Base-by-base conservation (phyloP, 2,329 filamentous ascomycete genomes). In the Ophiostoma perfectum region DNA sequence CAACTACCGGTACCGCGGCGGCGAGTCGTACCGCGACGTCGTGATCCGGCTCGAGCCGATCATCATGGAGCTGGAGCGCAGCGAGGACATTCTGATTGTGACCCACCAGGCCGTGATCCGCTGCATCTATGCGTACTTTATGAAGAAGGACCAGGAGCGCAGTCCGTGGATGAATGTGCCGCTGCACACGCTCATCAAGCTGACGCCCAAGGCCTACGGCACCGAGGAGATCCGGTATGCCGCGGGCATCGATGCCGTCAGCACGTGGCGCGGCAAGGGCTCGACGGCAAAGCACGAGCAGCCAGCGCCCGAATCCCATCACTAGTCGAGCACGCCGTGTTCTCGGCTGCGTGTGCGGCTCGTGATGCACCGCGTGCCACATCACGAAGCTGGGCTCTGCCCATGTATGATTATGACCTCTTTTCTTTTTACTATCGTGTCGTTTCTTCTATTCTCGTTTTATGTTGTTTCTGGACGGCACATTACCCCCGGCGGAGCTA, bases 161-260 rank as follows among this genome's bases (percentile, higher is more conserved):
- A 95, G 91, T 73, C 95, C 95, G 0, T 99, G 95, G 95, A 97
- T 98, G 91, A 94, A 97, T 75, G 95, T 99, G 8, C 95, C 95
- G 6, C 83, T 99, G 70, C 95, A 99, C 78, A 97, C 92, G 8
- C 83, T 99, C 64, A 98, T 99, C 80, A 97, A 97, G 80, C 84
- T 99, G 66, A 98, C 95, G 5, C 95, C 95, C 2, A 88, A 92
- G 70, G 95, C 95, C 7, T 99, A 99, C 77, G 91, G 91, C 65
- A 99, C 95, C 0, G 89, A 96, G 70, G 92, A 98, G 77, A 87
- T 95, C 78, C 86, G 92, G 62, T 91, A 92, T 75, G 90, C 91
- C 77, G 94, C 94, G 7, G 90, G 96, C 76, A 97, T 99, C 72
- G 92, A 93, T 5, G 95, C 95, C 3, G 95, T 99, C 66, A 96